These are phyloP conservation scores for Sesbania bispinosa DNA, from an alignment of 306 rosid genomes.

Conservation along the genomic window DNA sequence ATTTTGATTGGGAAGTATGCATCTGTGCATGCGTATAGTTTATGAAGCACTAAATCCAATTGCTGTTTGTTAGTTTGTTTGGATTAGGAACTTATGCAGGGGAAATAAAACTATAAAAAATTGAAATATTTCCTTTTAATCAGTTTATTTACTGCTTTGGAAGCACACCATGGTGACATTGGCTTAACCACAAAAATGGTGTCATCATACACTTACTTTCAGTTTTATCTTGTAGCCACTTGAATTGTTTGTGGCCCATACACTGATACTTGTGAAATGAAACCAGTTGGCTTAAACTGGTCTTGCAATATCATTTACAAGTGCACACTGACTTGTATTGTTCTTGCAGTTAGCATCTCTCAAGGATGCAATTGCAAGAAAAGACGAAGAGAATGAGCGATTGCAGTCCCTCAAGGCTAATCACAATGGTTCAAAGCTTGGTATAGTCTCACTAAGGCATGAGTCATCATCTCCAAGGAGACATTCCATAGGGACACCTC, in stretches of 20 bases:
- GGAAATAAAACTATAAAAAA: background rate
- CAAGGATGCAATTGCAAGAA: constrained; percentile 63
- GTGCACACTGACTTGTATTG: constrained; percentile 28
- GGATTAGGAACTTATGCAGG: background rate
- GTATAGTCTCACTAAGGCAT: constrained; percentile 43
- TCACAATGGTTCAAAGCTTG: constrained; percentile 49
- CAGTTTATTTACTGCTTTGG: background rate
- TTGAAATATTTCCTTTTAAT: background rate
- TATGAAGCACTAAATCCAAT: constrained; percentile 7
- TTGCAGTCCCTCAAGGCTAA: constrained; percentile 57
- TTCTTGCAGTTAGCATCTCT: constrained; percentile 67
- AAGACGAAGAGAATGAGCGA: constrained; percentile 83
- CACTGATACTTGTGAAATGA: background rate
- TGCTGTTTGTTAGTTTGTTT: background rate
- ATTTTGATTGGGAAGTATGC: too few relatives aligned
- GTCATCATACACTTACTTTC: background rate
- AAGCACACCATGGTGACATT: background rate
- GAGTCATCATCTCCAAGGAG: constrained; percentile 73
- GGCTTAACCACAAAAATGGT: background rate
- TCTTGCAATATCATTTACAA: background rate
- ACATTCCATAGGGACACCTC: constrained; percentile 52
- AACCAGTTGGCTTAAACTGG: constrained; percentile 17
- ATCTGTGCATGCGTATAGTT: background rate
- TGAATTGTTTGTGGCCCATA: constrained; percentile 8
- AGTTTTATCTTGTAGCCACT: constrained; percentile 5